phyloP scores from a whole-genome alignment of 2,329 filamentous ascomycete genomes.

The Venturia effusa region DNA sequence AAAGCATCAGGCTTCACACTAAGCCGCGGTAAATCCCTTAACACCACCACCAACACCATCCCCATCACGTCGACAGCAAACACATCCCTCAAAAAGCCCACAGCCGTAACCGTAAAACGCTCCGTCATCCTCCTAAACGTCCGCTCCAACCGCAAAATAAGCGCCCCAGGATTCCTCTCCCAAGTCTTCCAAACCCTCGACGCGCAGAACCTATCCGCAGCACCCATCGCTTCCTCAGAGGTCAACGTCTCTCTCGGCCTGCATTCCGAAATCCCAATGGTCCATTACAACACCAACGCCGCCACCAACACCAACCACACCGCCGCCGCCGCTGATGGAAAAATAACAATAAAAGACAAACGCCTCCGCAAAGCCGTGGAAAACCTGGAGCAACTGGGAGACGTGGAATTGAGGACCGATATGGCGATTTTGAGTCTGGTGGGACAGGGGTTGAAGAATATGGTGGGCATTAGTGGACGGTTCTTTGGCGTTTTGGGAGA shows the following conservation, averaged over 20 bases:
- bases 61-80: constrained; percentile 11
- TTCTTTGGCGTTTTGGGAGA: constrained; percentile 1
- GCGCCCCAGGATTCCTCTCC: neutral
- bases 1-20: constrained; percentile 10
- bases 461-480: neutral
- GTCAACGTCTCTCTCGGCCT: neutral
- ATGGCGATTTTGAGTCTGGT: constrained; percentile 4
- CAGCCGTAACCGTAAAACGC: neutral
- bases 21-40: constrained; percentile 13
- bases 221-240: neutral
- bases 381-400: neutral
- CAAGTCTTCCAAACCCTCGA: neutral
- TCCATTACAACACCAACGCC: neutral
- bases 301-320: no score
- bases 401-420: neutral
- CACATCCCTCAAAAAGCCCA: neutral
- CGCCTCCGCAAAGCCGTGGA: neutral
- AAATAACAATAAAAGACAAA: neutral
- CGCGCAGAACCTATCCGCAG: neutral
- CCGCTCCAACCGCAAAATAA: neutral
- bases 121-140: neutral
- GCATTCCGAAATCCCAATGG: neutral
- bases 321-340: neutral
- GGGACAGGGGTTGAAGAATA: constrained; percentile 6
- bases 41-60: no score